A percentile compares a stretch with the other conserved stretches of the same genome.
Evolutionary conservation across 345 rosid species (phyloP).

Genomic region (Hevea brasiliensis): DNA sequence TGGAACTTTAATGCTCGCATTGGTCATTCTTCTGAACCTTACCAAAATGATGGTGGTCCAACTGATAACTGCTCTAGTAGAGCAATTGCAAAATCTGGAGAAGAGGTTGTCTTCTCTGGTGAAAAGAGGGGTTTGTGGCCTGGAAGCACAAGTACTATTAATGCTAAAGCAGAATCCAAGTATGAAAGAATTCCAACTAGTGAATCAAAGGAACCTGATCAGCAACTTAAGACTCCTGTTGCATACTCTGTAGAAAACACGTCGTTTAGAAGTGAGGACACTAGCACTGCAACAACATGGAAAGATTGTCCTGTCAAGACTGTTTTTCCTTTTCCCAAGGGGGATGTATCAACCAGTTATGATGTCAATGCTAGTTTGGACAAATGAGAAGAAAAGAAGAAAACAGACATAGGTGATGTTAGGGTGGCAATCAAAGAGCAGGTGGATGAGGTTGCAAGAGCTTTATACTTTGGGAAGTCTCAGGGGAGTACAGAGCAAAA

Average conservation of each 20-base stretch:
- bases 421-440: slow-evolving; percentile 75
- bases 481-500: slow-evolving; percentile 53
- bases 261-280: slow-evolving; percentile 49
- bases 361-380: slow-evolving; percentile 39
- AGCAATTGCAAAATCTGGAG: slow-evolving; percentile 51
- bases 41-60: slow-evolving; percentile 37
- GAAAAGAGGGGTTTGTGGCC: slow-evolving; percentile 55
- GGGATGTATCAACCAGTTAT: slow-evolving; percentile 51
- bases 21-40: slow-evolving; percentile 40
- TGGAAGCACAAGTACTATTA: slow-evolving; percentile 46
- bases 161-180: slow-evolving; percentile 44
- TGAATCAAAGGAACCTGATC: slow-evolving; percentile 51
- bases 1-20: slow-evolving; percentile 55
- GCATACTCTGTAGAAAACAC: slow-evolving; percentile 41
- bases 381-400: slow-evolving; percentile 69
- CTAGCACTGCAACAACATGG: slow-evolving; percentile 50
- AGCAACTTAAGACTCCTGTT: slow-evolving; percentile 34
- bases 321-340: slow-evolving; percentile 62
- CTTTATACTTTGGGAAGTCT: slow-evolving; percentile 65
- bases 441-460: slow-evolving; percentile 89
- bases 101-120: slow-evolving; percentile 53
- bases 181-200: slow-evolving; percentile 26
- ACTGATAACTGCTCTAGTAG: slow-evolving; percentile 40
- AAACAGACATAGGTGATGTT: slow-evolving; percentile 46
- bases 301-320: slow-evolving; percentile 75